phyloP scores from a whole-genome alignment of 2,329 filamentous ascomycete species.

The Chrysosporium keratinophilum region DNA sequence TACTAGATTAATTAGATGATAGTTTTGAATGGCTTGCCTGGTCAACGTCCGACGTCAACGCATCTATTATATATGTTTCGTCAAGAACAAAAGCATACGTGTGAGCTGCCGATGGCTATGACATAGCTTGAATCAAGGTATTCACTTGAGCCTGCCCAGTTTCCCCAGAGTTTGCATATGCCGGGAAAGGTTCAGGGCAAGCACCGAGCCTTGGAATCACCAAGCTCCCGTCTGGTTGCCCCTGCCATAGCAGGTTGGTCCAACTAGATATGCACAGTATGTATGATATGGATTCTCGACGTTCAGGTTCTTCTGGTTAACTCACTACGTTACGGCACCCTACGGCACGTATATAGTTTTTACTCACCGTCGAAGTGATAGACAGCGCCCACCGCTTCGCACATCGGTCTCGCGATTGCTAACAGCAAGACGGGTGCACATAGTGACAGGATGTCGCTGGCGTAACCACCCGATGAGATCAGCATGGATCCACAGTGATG shows the following conservation, averaged over 20 bases:
- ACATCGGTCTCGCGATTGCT: background rate
- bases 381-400: background rate
- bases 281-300: too few species aligned
- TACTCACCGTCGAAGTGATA: too few species aligned
- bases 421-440: too few species aligned
- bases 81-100: background rate
- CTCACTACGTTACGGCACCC: background rate
- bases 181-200: background rate
- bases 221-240: background rate
- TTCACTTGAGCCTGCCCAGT: background rate
- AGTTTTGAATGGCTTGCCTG: background rate
- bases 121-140: conserved; percentile 5
- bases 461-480: background rate
- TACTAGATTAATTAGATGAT: background rate
- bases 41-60: background rate
- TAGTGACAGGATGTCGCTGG: background rate
- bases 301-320: too few species aligned
- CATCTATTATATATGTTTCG: background rate
- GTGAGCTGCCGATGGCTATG: background rate
- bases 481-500: background rate
- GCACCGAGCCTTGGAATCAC: background rate
- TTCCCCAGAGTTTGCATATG: background rate
- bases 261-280: background rate
- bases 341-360: background rate
- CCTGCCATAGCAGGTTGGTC: background rate